Conservation (phyloP, 805 yeast genomes). For the Lipomyces yamadae region DNA sequence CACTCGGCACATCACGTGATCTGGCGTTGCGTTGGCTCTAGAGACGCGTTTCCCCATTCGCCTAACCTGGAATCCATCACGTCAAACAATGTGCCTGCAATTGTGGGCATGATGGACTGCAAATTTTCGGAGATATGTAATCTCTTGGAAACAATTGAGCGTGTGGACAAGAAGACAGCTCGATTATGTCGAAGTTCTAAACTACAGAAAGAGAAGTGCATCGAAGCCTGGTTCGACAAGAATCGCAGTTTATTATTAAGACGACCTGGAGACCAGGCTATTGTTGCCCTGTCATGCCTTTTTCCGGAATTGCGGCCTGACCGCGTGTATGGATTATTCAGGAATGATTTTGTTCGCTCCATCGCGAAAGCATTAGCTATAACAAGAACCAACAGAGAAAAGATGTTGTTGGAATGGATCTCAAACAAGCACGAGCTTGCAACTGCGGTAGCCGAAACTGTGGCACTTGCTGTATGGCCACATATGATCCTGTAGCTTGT, state of each 20-base stretch:
- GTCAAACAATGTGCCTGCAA: not conserved
- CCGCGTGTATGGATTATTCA: conserved; percentile 9
- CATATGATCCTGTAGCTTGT: not conserved
- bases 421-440: conserved; percentile 18
- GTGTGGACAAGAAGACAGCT: not conserved
- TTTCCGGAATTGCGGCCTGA: conserved; percentile 27
- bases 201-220: not conserved
- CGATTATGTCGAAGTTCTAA: not conserved
- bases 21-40: too few species aligned
- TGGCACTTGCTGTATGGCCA: conserved; percentile 8
- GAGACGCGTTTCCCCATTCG: too few species aligned
- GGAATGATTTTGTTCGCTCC: not conserved
- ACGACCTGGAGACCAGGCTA: not conserved
- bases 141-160: conserved; percentile 11
- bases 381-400: conserved; percentile 11
- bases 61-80: too few species aligned
- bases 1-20: too few species aligned
- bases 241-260: conserved; percentile 7
- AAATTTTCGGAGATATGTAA: conserved; percentile 9
- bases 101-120: not conserved
- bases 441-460: conserved; percentile 6
- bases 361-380: conserved; percentile 8
- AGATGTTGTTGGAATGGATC: not conserved
- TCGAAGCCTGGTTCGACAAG: conserved; percentile 7
- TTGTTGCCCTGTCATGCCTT: conserved; percentile 18